phyloP scores from a whole-genome alignment of 2,329 filamentous ascomycete species.

The Colletotrichum sp. region DNA sequence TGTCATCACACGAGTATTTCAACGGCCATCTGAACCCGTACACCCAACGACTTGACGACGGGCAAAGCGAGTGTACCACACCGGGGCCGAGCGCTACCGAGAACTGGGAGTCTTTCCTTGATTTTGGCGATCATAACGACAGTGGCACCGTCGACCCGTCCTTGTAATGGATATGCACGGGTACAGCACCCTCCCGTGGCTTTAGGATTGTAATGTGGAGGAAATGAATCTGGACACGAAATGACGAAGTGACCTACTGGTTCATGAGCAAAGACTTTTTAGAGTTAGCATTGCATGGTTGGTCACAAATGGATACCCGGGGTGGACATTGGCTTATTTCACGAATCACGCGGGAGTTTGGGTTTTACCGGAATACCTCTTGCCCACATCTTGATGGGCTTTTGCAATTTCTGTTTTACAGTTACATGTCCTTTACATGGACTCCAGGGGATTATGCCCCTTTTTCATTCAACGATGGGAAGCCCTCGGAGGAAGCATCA shows the following conservation, averaged over 20 bases:
- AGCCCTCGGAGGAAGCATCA: neutral
- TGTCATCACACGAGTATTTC: slow-evolving; percentile 9
- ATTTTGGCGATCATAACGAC: slow-evolving; percentile 23
- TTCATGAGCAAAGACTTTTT: slow-evolving; percentile 19
- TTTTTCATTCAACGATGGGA: neutral
- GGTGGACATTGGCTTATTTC: neutral
- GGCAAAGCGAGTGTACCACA: neutral
- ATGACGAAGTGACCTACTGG: neutral
- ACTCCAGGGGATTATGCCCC: neutral
- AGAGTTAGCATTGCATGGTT: slow-evolving; percentile 20
- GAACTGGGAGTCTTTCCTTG: slow-evolving; percentile 7
- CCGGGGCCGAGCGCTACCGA: neutral
- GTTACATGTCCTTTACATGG: neutral
- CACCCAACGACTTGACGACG: neutral
- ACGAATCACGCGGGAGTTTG: neutral
- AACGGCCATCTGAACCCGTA: slow-evolving; percentile 11
- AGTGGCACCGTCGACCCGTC: slow-evolving; percentile 1
- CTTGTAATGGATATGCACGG: neutral
- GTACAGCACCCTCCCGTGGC: neutral
- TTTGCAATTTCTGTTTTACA: neutral
- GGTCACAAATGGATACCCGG: slow-evolving; percentile 13
- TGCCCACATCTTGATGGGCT: neutral
- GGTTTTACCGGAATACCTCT: neutral
- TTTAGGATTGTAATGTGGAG: slow-evolving; percentile 30
- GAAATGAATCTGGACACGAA: neutral